Evolutionary conservation across 2,329 filamentous ascomycete species (phyloP).

Genomic region (Ceratocystis eucalypticola): DNA sequence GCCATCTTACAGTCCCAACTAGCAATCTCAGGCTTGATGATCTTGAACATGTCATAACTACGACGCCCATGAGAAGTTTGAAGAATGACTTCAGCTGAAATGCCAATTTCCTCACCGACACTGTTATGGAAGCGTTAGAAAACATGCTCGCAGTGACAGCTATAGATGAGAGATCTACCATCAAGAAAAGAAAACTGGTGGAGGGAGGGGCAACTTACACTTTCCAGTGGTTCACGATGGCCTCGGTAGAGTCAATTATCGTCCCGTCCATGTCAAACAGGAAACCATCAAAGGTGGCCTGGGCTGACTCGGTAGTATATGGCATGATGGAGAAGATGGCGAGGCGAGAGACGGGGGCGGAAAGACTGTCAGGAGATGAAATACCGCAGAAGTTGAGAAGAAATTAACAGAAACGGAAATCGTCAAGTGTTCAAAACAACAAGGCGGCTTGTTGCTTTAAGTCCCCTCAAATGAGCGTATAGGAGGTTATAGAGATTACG

Average conservation of each 20-base stretch:
- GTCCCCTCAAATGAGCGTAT: not conserved
- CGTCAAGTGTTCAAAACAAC: not conserved
- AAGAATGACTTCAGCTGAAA: slow-evolving; percentile 72
- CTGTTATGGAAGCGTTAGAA: slow-evolving; percentile 36
- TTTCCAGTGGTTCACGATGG: slow-evolving; percentile 67
- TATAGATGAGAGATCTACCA: not conserved
- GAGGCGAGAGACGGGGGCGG: not conserved
- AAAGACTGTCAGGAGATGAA: not conserved
- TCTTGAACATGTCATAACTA: slow-evolving; percentile 70
- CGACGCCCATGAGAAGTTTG: slow-evolving; percentile 82
- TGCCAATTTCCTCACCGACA: slow-evolving; percentile 69
- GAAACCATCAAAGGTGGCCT: slow-evolving; percentile 40
- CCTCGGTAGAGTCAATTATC: slow-evolving; percentile 67
- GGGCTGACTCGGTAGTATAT: slow-evolving; percentile 33
- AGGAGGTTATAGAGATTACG: not conserved
- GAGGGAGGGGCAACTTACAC: slow-evolving; percentile 33
- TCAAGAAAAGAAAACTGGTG: not conserved
- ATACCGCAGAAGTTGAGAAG: not conserved
- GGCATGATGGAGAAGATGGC: slow-evolving; percentile 15
- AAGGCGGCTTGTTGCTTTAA: not conserved
- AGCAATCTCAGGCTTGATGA: slow-evolving; percentile 71
- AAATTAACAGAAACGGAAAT: not conserved
- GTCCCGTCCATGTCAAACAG: slow-evolving; percentile 72
- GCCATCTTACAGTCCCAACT: slow-evolving; percentile 71
- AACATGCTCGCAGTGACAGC: not conserved